Evolutionary conservation across 2,329 filamentous ascomycete species (phyloP).

Genomic region (Calonectria fujianensis): DNA sequence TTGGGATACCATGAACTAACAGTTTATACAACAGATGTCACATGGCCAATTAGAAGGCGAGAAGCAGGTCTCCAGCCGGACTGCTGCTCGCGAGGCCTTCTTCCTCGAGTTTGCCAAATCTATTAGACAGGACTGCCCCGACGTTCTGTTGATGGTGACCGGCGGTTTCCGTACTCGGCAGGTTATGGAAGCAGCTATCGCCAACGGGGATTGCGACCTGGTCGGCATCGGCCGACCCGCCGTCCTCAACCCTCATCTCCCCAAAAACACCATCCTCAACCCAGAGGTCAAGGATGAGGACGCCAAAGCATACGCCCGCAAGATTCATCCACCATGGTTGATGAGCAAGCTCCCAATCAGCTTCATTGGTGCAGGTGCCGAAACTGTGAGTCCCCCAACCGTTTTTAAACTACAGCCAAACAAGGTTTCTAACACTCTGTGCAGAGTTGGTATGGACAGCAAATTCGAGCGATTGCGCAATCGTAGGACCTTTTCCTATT

Average conservation of each 20-base stretch:
- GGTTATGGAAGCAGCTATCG: conserved; percentile 6
- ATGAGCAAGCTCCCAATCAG: neutral
- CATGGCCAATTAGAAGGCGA: neutral
- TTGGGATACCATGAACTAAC: neutral
- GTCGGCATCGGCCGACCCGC: conserved; percentile 11
- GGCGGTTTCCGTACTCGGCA: conserved; percentile 19
- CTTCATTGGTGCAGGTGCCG: conserved; percentile 8
- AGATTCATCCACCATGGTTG: neutral
- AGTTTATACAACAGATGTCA: neutral
- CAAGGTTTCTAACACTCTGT: neutral
- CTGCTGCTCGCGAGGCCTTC: neutral
- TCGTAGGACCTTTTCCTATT: neutral
- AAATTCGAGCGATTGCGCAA: neutral
- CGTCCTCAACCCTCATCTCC: conserved; percentile 15
- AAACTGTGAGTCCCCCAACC: neutral
- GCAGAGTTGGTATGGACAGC: conserved; percentile 1
- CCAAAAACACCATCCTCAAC: conserved; percentile 11
- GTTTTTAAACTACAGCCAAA: neutral
- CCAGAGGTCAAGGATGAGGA: conserved; percentile 5
- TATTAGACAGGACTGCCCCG: neutral
- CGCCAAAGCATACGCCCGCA: conserved; percentile 3
- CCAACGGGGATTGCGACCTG: conserved; percentile 17
- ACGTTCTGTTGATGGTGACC: conserved; percentile 9
- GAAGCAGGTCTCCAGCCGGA: conserved; percentile 4
- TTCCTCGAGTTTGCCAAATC: conserved; percentile 19